Evolutionary conservation across 1,284 basidiomycete species (phyloP).

Genomic region (Boletus semigastroideus): DNA sequence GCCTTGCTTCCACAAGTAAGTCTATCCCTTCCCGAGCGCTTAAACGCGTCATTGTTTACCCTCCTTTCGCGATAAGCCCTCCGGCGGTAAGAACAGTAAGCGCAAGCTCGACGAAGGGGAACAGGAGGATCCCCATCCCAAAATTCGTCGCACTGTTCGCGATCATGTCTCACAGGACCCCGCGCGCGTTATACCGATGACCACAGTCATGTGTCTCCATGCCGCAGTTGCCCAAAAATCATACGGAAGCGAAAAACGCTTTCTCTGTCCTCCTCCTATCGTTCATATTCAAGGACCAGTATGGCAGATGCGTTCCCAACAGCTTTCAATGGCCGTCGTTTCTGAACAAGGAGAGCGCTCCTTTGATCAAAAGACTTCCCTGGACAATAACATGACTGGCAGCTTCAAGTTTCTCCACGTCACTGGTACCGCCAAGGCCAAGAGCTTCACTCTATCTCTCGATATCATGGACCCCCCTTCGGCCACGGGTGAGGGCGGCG

Average conservation of each 20-base stretch:
- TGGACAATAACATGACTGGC: slow-evolving; percentile 79
- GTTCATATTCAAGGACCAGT: slow-evolving; percentile 86
- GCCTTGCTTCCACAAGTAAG: slow-evolving; percentile 31
- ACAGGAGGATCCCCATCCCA: slow-evolving; percentile 67
- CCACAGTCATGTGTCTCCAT: slow-evolving; percentile 84
- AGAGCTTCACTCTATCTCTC: slow-evolving; percentile 84
- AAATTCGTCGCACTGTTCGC: slow-evolving; percentile 78
- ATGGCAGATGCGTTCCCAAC: slow-evolving; percentile 76
- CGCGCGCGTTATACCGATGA: slow-evolving; percentile 76
- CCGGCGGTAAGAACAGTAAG: slow-evolving; percentile 46
- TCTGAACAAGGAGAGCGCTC: slow-evolving; percentile 81
- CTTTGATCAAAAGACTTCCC: slow-evolving; percentile 76
- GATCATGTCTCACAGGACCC: slow-evolving; percentile 75
- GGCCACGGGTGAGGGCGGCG: slow-evolving; percentile 49
- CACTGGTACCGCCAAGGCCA: slow-evolving; percentile 84
- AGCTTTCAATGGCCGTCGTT: slow-evolving; percentile 82
- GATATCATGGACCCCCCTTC: slow-evolving; percentile 73
- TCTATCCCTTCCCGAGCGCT: slow-evolving; percentile 29
- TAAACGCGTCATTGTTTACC: slow-evolving; percentile 30
- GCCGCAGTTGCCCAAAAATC: slow-evolving; percentile 91
- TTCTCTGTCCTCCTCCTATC: slow-evolving; percentile 85
- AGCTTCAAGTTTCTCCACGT: slow-evolving; percentile 92
- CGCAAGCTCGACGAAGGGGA: slow-evolving; percentile 73
- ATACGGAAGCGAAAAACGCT: slow-evolving; percentile 90
- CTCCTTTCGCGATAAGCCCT: slow-evolving; percentile 30